Conservation (phyloP, 352 stramenopile species). For the Aphanomyces astaci region DNA sequence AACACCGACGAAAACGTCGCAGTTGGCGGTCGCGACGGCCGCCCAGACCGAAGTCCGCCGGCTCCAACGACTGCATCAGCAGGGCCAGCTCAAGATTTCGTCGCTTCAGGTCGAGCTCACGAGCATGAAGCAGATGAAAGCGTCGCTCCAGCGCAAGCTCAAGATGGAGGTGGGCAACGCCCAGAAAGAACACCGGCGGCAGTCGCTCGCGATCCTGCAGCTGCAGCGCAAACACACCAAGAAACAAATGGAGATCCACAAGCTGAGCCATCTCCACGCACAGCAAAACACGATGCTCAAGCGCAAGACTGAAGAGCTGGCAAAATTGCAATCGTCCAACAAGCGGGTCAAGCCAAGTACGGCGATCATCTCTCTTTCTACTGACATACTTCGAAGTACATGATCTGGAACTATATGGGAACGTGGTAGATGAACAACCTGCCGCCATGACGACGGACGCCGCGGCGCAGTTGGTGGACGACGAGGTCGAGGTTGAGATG, state of each 20-base stretch:
- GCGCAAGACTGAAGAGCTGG: conserved; percentile 50
- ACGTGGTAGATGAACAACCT: neutral
- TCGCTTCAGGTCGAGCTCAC: conserved; percentile 39
- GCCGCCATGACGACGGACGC: conserved; percentile 26
- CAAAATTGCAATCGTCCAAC: conserved; percentile 28
- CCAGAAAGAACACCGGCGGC: conserved; percentile 38
- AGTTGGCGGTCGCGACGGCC: conserved; percentile 7
- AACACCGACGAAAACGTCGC: conserved; percentile 28
- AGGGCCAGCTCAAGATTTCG: conserved; percentile 40
- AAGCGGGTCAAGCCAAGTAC: conserved; percentile 7
- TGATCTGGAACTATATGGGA: too few relatives aligned
- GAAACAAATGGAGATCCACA: conserved; percentile 48
- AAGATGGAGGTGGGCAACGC: conserved; percentile 35
- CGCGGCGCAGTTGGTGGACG: conserved; percentile 32
- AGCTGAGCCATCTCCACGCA: conserved; percentile 30
- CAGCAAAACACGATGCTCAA: conserved; percentile 51
- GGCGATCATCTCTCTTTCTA: too few relatives aligned
- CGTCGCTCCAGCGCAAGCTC: conserved; percentile 33
- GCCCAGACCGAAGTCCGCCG: conserved; percentile 12
- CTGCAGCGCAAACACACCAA: conserved; percentile 51
- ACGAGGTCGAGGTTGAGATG: conserved; percentile 38
- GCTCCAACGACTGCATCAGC: conserved; percentile 8
- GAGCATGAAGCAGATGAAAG: conserved; percentile 44
- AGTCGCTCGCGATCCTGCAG: conserved; percentile 42
- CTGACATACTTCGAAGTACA: too few relatives aligned